Conservation (phyloP, 768 basidiomycete species). For the Austroboletus festivus region DNA sequence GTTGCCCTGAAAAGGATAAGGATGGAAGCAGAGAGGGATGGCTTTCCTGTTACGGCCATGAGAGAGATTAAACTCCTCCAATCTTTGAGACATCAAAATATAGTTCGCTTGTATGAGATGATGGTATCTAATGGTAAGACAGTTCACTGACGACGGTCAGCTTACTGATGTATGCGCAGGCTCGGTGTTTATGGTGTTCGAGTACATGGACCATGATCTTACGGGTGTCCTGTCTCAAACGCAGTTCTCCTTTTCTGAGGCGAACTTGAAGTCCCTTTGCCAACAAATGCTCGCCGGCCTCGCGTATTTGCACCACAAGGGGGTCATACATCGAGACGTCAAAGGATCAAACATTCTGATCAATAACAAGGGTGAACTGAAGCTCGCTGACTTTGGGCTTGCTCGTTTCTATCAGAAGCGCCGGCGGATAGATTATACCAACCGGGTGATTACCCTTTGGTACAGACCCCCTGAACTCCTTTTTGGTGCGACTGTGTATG, state of each 20-base stretch:
- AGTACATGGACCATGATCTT: slow-evolving; percentile 98
- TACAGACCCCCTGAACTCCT: slow-evolving; percentile 95
- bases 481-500: slow-evolving; percentile 94
- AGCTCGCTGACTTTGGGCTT: slow-evolving; percentile 95
- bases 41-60: slow-evolving; percentile 98
- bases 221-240: slow-evolving; percentile 92
- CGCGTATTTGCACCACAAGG: slow-evolving; percentile 92
- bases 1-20: slow-evolving; percentile 96
- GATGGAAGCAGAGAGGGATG: slow-evolving; percentile 97
- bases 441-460: slow-evolving; percentile 98
- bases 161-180: slow-evolving; percentile 46
- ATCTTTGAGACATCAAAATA: slow-evolving; percentile 83
- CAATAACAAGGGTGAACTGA: slow-evolving; percentile 87
- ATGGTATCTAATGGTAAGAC: slow-evolving; percentile 91
- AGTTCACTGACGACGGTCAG: not conserved
- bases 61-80: slow-evolving; percentile 98
- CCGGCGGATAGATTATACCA: slow-evolving; percentile 92
- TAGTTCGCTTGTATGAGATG: slow-evolving; percentile 93
- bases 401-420: slow-evolving; percentile 95
- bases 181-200: slow-evolving; percentile 98
- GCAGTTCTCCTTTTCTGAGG: slow-evolving; percentile 78
- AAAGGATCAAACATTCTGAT: slow-evolving; percentile 98
- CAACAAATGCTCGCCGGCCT: slow-evolving; percentile 94
- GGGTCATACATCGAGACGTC: slow-evolving; percentile 96
- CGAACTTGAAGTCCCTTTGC: slow-evolving; percentile 93